Base-by-base conservation (phyloP, 1,284 basidiomycete species). In the Apiotrichum mycotoxinovorans region DNA sequence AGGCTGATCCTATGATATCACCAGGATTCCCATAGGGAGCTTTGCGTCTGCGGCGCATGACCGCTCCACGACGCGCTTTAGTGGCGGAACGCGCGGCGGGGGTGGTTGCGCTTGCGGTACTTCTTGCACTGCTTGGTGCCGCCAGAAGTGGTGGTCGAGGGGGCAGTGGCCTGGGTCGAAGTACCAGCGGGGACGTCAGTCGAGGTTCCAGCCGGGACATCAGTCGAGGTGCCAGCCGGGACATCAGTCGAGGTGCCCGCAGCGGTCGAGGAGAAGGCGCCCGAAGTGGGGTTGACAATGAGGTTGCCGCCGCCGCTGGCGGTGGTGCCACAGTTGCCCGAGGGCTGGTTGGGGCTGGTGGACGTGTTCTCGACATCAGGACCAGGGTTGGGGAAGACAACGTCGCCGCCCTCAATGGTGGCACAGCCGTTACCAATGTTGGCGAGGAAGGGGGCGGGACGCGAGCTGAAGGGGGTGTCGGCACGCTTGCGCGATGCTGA, bases 361-460 rank as follows among this genome's bases (percentile, higher is more conserved):
- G 51, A 46, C 18, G 37, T 22, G 33, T 34, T 33, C 17, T 48
- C 33, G 34, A 61, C 54, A 25, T 51, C 57, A 23, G 55, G 46
- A 18, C 58, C 61, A 11, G 61, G 61, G 57, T 57, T 52, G 57
- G 61, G 61, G 57, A 62, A 54, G 15, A 37, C 20, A 38, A 60
- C 50, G 47, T 60, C 57, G n/a, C 22, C 38, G 55, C 41, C 34
- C 54, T 50, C 74, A 17, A 65, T 43, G 5, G 76, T 76, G 17
- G 55, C 46, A 66, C 77, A 78, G 5, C 66, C 68, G 59, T 73
- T 71, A 40, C 62, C 63, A 14, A 71, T 71, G 63, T 79, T 80
- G 56, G 77, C 78, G 38, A 75, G 69, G 60, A 78, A 79, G 23
- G 72, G 71, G 15, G 66, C 58, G 1, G 79, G 78, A 51, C 59